Base-by-base conservation (phyloP, 306 rosid species). In the Luffa aegyptiaca region DNA sequence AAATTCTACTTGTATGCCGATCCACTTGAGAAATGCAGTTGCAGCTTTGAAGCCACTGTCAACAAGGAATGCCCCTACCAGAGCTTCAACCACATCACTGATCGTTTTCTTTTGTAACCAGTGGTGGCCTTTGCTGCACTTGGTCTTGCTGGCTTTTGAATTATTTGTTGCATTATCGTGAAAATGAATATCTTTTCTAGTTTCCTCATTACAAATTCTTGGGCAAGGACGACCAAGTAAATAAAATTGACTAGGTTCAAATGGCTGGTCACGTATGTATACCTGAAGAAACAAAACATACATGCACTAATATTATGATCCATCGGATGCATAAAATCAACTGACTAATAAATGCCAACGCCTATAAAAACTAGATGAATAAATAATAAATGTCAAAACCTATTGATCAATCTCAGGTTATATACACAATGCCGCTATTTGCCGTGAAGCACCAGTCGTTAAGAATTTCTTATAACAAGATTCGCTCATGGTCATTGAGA, bases 1-100 rank as follows among this genome's bases (percentile, higher is more conserved):
- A 80, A 91, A 91, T 70, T 88, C 83, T 21, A 91, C 87, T 82
- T 76, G 79, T 89, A 95, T 90, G 84, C 98, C 97, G 72, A 95
- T 88, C 97, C 97, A 95, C 39, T 51, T 78, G 68, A 95, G 98
- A 83, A 95, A 95, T 78, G 89, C 84, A 80, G 79, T 76, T 66
- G 97, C 97, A 20, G 96, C 97, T 85, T 87, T 92, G 85, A 95
- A 95, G 86, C 98, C 98, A 79, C 98, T 89, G 78, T 92, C 98
- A 57, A 95, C 97, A 81, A 95, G 64, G 80, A 95, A 92, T 64
- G 98, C 97, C 81, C 98, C 98, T 13, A 92, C 83, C 81, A 95
- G 93, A 86, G 97, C 93, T 88, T 95, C 98, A 85, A 95, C 90
- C 77, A 87, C 97, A 89, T 95, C 98, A 51, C 97, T 84, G 80